Evolutionary conservation across 257 asterid species (phyloP), one percentile per base, ranked within the genome.

Genomic region (Salvia miltiorrhiza): DNA sequence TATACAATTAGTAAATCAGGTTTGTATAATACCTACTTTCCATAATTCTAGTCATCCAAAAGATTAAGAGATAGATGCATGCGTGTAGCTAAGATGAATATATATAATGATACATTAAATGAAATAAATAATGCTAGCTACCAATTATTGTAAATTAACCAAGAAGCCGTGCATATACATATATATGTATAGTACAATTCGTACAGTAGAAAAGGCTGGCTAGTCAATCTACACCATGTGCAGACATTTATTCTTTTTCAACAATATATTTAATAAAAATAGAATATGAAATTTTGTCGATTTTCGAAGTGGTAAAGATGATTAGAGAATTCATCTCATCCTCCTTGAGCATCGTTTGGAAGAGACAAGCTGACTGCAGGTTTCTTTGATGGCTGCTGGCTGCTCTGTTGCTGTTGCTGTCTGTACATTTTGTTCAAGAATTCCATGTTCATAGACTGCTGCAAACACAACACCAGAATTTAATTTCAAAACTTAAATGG

Each of bases 361-460:
- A 54, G 81, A 37, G 82, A 39, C 21, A 66, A 48, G 63, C 60
- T 44, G 57, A 35, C 74, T 24, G 35, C 7, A 30, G 78, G 60
- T 52, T 82, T 69, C 23, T 79, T 71, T 7, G 73, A 16, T 17
- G 77, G 28, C 47, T 78, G 62, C 54, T 81, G 83, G 64, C 45
- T 76, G 58, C 75, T 69, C 41, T 82, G 85, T 50, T 84, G 85
- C 41, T 82, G 85, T 50, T 84, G 85, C 47, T 84, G 86, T 48
- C 82, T 47, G 54, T 80, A 85, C 90, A 89, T 83, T 74, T 82
- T 89, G 82, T 74, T 81, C 79, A 78, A 79, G 73, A 80, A 75
- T 48, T 89, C 96, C 89, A 84, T 80, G 78, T 85, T 84, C 87
- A 80, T 85, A 3, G 87, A 73, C 82, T 86, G 88, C 90, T 82